phyloP scores from a whole-genome alignment of 2,329 filamentous ascomycete species.

The Cladophialophora bantiana region DNA sequence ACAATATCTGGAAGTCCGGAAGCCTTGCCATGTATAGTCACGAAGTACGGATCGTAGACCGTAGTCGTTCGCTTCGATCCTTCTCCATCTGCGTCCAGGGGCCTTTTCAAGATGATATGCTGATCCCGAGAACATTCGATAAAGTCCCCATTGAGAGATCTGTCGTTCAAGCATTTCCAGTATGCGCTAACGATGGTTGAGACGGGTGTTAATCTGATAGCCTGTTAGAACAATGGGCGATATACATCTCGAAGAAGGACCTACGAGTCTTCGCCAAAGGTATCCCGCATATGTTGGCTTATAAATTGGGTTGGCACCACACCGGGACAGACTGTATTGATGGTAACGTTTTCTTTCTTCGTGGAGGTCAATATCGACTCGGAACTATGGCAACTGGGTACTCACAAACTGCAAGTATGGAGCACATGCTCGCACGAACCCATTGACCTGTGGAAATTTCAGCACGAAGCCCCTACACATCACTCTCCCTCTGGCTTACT shows the following conservation, averaged over 20 bases:
- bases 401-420: slow-evolving; percentile 47
- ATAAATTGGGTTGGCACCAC: slow-evolving; percentile 56
- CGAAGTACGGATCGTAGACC: slow-evolving; percentile 59
- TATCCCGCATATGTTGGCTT: slow-evolving; percentile 53
- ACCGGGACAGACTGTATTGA: slow-evolving; percentile 59
- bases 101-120: slow-evolving; percentile 7
- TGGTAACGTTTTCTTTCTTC: slow-evolving; percentile 54
- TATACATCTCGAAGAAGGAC: not conserved
- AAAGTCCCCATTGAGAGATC: slow-evolving; percentile 52
- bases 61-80: slow-evolving; percentile 53
- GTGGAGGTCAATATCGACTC: slow-evolving; percentile 33
- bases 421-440: slow-evolving; percentile 51
- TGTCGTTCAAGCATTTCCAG: slow-evolving; percentile 55
- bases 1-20: slow-evolving; percentile 44
- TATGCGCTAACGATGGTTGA: slow-evolving; percentile 57
- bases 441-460: slow-evolving; percentile 32
- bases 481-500: slow-evolving; percentile 22
- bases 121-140: slow-evolving; percentile 46
- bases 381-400: not conserved
- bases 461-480: not conserved
- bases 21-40: slow-evolving; percentile 53
- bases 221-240: not conserved
- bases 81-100: slow-evolving; percentile 18
- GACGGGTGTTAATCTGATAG: slow-evolving; percentile 49
- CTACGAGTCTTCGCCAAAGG: slow-evolving; percentile 48